Conservation (phyloP, 805 yeast species). For the Saccharomyces mikatae region DNA sequence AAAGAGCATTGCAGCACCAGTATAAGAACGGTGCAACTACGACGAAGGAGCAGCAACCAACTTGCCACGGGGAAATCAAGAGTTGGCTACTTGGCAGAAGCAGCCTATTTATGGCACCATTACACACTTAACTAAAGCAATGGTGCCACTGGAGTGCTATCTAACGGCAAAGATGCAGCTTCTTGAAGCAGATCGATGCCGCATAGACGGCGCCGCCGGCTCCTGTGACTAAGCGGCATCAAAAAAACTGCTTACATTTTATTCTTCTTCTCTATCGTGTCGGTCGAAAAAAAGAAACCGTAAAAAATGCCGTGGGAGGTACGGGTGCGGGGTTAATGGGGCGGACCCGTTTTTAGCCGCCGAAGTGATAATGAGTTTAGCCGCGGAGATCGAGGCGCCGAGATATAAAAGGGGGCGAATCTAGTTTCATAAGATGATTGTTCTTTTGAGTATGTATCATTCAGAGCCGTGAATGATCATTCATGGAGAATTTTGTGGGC, state of each 20-base stretch:
- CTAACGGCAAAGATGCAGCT: not conserved
- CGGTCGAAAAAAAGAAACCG: not conserved
- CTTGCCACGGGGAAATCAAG: not conserved
- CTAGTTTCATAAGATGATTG: too few species aligned
- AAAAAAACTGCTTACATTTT: not conserved
- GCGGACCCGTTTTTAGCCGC: not conserved
- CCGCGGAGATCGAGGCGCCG: not conserved
- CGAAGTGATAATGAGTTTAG: not conserved
- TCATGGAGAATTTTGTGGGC: too few species aligned
- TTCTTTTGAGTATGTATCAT: too few species aligned
- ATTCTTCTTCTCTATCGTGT: not conserved
- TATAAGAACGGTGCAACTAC: not conserved
- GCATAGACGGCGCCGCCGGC: not conserved
- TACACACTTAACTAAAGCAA: not conserved
- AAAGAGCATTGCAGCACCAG: not conserved
- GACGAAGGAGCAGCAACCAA: not conserved
- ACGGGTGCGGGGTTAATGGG: not conserved
- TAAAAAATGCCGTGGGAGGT: not conserved
- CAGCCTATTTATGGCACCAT: not conserved
- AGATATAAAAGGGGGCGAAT: not conserved
- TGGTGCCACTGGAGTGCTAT: not conserved
- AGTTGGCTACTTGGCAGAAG: not conserved
- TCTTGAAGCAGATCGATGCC: not conserved
- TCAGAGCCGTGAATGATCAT: too few species aligned
- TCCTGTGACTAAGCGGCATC: not conserved